phyloP scores from a whole-genome alignment of 192 early-diverging fungal species.

The Coemansia sp. region DNA sequence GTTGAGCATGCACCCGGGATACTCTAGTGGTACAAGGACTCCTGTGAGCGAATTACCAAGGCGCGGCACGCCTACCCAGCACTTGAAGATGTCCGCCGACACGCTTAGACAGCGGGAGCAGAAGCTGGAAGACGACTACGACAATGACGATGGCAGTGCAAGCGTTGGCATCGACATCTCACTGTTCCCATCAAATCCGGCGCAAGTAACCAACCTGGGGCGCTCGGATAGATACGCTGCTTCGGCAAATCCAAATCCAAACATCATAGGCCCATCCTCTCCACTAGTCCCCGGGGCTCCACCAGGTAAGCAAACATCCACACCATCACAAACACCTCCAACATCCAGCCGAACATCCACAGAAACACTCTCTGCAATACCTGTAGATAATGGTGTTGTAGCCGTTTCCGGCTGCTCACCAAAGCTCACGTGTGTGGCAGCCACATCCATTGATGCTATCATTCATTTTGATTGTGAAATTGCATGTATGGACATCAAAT shows the following conservation, averaged over 20 bases:
- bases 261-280: background rate
- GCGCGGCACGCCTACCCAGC: constrained; percentile 14
- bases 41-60: constrained; percentile 2
- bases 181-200: constrained; percentile 32
- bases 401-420: background rate
- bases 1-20: constrained; percentile 20
- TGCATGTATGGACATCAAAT: too few relatives aligned
- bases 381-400: background rate
- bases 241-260: background rate
- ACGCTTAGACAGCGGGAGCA: constrained; percentile 36
- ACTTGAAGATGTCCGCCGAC: constrained; percentile 16
- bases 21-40: constrained; percentile 4
- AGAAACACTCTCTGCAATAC: background rate
- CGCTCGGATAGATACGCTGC: constrained; percentile 35
- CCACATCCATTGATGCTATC: constrained; percentile 3
- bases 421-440: background rate
- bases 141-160: constrained; percentile 39
- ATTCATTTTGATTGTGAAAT: background rate
- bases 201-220: constrained; percentile 34
- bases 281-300: constrained; percentile 6
- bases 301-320: constrained; percentile 41
- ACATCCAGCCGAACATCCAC: constrained; percentile 8
- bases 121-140: constrained; percentile 40
- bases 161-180: constrained; percentile 33
- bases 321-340: constrained; percentile 2